Evolutionary conservation across 2,329 filamentous ascomycete species (phyloP).

Genomic region (Curvularia eragrostidis): DNA sequence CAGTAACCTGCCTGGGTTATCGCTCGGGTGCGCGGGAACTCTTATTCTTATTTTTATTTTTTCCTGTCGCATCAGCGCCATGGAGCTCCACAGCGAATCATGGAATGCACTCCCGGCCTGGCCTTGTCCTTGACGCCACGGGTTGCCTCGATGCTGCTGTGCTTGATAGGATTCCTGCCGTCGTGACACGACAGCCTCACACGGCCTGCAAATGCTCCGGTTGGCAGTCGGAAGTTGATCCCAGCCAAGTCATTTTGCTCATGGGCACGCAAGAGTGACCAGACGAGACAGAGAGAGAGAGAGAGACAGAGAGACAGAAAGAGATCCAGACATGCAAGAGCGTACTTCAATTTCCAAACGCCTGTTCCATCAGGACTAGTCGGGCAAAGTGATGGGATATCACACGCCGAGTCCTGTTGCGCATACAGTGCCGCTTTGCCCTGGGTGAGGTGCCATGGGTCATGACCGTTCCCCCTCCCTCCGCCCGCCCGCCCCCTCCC

Average conservation of each 20-base stretch:
- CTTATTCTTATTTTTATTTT: conserved; percentile 30
- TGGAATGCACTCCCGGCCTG: conserved; percentile 29
- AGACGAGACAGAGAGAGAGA: no score
- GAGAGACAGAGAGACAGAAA: no score
- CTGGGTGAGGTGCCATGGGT: conserved; percentile 32
- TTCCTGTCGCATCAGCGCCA: conserved; percentile 35
- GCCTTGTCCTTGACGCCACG: conserved; percentile 26
- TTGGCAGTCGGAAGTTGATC: conserved; percentile 9
- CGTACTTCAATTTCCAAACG: conserved; percentile 16
- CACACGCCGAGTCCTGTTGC: conserved; percentile 19
- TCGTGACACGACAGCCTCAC: conserved; percentile 37
- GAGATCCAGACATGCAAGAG: conserved; percentile 3
- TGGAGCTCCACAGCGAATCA: conserved; percentile 38
- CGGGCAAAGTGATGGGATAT: conserved; percentile 16
- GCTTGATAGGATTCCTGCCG: conserved; percentile 29
- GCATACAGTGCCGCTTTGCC: conserved; percentile 23
- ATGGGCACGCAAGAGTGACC: neutral
- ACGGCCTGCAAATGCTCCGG: conserved; percentile 31
- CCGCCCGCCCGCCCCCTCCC: neutral
- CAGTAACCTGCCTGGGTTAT: conserved; percentile 21
- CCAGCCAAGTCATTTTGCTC: no score
- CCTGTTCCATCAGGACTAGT: conserved; percentile 27
- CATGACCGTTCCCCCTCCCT: conserved; percentile 1
- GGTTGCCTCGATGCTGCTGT: conserved; percentile 25
- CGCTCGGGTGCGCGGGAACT: conserved; percentile 35